phyloP scores from a whole-genome alignment of 2,329 filamentous ascomycete species.

The Monilinia polystroma region DNA sequence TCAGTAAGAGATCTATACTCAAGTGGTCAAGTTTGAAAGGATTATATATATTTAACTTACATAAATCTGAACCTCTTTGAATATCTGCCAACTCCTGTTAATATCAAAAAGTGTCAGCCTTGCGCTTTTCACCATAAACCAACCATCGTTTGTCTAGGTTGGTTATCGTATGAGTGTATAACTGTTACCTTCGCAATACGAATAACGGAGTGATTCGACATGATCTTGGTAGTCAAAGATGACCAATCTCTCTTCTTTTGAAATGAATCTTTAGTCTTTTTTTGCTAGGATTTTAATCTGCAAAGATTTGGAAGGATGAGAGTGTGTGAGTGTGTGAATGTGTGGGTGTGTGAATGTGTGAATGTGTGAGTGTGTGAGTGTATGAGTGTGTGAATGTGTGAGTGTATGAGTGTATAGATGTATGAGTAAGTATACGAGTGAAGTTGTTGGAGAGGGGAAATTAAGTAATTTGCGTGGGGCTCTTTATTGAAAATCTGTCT shows the following conservation, averaged over 20 bases:
- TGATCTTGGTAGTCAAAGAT: constrained; percentile 38
- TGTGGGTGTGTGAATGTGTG: neutral
- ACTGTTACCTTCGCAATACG: constrained; percentile 73
- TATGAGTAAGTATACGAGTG: neutral
- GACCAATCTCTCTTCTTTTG: neutral
- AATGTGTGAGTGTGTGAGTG: too few species aligned
- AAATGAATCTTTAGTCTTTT: neutral
- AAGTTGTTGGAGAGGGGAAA: neutral
- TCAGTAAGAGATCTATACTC: constrained; percentile 28
- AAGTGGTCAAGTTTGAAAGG: neutral
- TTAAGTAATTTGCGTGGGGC: constrained; percentile 2
- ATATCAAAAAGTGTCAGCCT: constrained; percentile 41
- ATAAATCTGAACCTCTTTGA: constrained; percentile 79
- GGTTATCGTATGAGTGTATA: constrained; percentile 21
- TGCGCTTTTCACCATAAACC: constrained; percentile 33
- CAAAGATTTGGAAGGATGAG: neutral
- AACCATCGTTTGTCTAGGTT: too few species aligned
- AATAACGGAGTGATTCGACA: constrained; percentile 84
- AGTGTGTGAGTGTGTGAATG: too few species aligned
- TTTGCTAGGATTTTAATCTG: too few species aligned
- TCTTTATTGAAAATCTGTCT: neutral
- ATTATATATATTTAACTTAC: constrained; percentile 49
- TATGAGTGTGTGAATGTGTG: too few species aligned
- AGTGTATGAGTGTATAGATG: too few species aligned
- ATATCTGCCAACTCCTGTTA: constrained; percentile 79